A percentile compares a stretch with the other conserved stretches of the same genome.
These are phyloP conservation scores for Lotus japonicus DNA, from an alignment of 306 rosid species.

Conservation along the genomic window DNA sequence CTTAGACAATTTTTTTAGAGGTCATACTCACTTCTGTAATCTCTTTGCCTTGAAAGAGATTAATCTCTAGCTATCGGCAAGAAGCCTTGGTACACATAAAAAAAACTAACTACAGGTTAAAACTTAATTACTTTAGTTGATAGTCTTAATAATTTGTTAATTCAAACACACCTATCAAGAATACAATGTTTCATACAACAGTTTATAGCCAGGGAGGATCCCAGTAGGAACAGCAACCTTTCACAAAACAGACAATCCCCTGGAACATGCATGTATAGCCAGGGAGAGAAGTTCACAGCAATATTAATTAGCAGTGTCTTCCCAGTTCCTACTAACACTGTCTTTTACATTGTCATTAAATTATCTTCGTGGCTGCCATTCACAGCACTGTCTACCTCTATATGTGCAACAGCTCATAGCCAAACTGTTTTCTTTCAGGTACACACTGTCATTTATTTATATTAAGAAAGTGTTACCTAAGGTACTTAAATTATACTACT, in stretches of 20 bases:
- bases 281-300: not conserved
- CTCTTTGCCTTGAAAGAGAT: too few species aligned
- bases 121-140: too few species aligned
- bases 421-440: slow-evolving; percentile 3
- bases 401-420: not conserved
- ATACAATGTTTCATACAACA: not conserved
- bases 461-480: not conserved
- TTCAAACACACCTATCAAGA: too few species aligned
- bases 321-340: not conserved
- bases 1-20: too few species aligned
- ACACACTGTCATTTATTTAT: not conserved
- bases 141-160: too few species aligned
- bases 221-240: not conserved
- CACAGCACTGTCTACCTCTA: not conserved
- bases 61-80: too few species aligned
- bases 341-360: not conserved
- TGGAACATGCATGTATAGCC: not conserved
- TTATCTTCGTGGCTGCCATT: not conserved
- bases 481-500: too few species aligned
- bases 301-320: not conserved
- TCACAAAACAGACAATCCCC: not conserved
- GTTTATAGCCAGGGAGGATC: not conserved
- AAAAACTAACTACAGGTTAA: too few species aligned
- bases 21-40: too few species aligned
- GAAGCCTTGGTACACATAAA: too few species aligned